phyloP scores from a whole-genome alignment of 2,329 filamentous ascomycete genomes.

The Calonectria ilicicola region DNA sequence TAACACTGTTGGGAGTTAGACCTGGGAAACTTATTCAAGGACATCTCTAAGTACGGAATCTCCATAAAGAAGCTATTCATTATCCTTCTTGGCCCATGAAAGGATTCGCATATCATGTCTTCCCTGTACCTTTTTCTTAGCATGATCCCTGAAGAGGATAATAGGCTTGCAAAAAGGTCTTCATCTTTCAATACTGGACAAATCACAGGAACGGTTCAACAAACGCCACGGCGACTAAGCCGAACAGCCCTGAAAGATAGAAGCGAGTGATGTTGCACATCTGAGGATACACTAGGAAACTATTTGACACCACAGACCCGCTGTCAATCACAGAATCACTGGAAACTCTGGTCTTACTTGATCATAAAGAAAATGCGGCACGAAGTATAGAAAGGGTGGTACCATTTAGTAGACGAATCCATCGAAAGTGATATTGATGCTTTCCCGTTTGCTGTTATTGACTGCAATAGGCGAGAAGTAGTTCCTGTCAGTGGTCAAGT shows the following conservation, averaged over 20 bases:
- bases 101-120: not conserved
- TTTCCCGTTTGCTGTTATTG: constrained; percentile 19
- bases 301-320: not conserved
- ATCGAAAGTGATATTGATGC: not conserved
- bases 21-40: not conserved
- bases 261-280: not conserved
- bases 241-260: not conserved
- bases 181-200: not conserved
- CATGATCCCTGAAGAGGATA: not conserved
- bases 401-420: not conserved
- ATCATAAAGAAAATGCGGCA: constrained; percentile 8
- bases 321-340: constrained; percentile 13
- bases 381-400: not conserved
- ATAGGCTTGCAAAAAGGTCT: not conserved
- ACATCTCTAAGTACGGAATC: not conserved
- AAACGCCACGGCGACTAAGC: not conserved
- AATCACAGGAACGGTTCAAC: not conserved
- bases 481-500: not conserved
- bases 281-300: not conserved
- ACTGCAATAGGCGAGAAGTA: constrained; percentile 16
- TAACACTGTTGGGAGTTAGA: not conserved
- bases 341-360: constrained; percentile 35
- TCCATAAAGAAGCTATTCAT: not conserved
- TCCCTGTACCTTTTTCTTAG: not conserved
- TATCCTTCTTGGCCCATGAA: not conserved